Conservation (phyloP, 2,329 filamentous ascomycete genomes). For the Monilinia aucupariae region DNA sequence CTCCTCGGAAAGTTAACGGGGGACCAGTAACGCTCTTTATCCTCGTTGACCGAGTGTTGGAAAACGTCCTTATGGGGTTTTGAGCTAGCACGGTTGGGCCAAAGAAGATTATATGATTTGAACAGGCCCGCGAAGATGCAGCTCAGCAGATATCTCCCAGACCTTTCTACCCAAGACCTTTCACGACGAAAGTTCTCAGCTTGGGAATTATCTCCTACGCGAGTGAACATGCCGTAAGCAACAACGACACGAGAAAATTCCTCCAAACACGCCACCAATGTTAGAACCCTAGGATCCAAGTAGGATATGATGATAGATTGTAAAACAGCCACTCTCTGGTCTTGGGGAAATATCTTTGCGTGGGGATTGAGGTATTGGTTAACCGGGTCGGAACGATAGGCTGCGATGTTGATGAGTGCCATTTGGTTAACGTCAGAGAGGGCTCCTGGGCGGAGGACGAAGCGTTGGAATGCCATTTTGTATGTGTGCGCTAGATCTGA, state of each 20-base stretch:
- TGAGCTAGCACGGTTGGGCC: too few relatives aligned
- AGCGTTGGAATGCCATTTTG: not conserved
- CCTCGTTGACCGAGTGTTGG: conserved; percentile 9
- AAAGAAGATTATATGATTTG: too few relatives aligned
- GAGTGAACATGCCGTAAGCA: conserved; percentile 23
- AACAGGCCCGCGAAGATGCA: too few relatives aligned
- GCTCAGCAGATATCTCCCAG: too few relatives aligned
- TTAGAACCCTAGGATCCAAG: conserved; percentile 6
- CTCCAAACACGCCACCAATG: conserved; percentile 21
- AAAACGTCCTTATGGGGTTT: too few relatives aligned
- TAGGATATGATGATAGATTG: conserved; percentile 17
- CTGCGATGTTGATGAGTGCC: conserved; percentile 11
- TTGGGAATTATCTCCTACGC: too few relatives aligned
- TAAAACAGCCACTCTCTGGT: conserved; percentile 14
- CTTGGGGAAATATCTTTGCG: conserved; percentile 17
- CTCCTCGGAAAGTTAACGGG: conserved; percentile 22
- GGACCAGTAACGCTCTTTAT: conserved; percentile 26
- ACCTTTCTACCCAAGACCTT: too few relatives aligned
- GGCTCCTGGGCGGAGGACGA: conserved; percentile 20
- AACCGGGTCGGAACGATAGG: conserved; percentile 21
- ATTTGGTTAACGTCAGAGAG: conserved; percentile 21
- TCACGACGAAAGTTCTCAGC: too few relatives aligned
- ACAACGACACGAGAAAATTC: conserved; percentile 18
- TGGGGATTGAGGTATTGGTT: conserved; percentile 20
- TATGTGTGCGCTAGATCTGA: too few relatives aligned